Conservation (phyloP, 2,329 filamentous ascomycete genomes). For the Cytospora leucostoma region DNA sequence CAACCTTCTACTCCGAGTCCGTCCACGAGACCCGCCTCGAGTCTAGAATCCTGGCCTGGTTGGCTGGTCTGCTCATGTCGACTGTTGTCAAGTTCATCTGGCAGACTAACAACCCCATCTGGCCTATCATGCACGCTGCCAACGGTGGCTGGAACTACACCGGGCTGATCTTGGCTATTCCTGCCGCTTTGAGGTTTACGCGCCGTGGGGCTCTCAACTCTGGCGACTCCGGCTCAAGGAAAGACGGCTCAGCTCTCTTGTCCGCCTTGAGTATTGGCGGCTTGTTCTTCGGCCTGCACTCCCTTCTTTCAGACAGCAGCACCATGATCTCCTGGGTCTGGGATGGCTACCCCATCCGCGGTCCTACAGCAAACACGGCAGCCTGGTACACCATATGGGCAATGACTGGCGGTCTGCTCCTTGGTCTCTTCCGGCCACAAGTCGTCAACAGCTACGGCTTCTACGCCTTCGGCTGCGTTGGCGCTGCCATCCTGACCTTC, state of each 20-base stretch:
- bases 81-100: conserved; percentile 90
- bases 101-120: conserved; percentile 93
- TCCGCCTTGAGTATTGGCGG: conserved; percentile 79
- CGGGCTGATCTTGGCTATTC: conserved; percentile 72
- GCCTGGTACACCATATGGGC: conserved; percentile 82
- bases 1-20: conserved; percentile 77
- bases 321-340: conserved; percentile 99
- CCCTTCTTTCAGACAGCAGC: conserved; percentile 91
- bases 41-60: conserved; percentile 77
- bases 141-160: conserved; percentile 94
- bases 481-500: conserved; percentile 75
- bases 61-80: conserved; percentile 79
- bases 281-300: conserved; percentile 86
- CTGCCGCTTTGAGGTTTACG: conserved; percentile 76
- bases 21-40: conserved; percentile 75
- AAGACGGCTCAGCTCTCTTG: conserved; percentile 68
- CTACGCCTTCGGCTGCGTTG: conserved; percentile 75
- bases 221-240: conserved; percentile 38
- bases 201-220: conserved; percentile 58
- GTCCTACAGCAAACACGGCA: conserved; percentile 86
- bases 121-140: conserved; percentile 86
- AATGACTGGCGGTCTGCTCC: conserved; percentile 79
- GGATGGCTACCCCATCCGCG: conserved; percentile 91
- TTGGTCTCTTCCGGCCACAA: conserved; percentile 72
- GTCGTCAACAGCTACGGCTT: conserved; percentile 76